These are phyloP conservation scores for Trichosporon sp. DNA, from an alignment of 1,284 basidiomycete genomes.

Conservation along the genomic window DNA sequence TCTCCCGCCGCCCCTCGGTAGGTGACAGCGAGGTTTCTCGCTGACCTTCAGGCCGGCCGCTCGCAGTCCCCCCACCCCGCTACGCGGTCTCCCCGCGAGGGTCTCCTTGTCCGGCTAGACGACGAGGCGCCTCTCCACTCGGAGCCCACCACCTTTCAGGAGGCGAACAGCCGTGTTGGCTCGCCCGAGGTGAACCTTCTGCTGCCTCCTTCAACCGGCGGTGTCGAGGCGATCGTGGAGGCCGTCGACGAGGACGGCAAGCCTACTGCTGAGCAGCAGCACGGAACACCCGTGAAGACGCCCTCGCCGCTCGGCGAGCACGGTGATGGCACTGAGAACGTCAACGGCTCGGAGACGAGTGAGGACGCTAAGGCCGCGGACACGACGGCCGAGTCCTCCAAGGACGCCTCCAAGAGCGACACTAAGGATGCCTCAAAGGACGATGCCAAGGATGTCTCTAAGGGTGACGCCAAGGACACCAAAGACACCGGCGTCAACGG, in stretches of 20 bases:
- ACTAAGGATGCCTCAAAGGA: constrained; percentile 18
- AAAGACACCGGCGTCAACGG: neutral
- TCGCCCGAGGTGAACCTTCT: constrained; percentile 1
- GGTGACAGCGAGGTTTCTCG: constrained; percentile 21
- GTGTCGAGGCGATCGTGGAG: neutral
- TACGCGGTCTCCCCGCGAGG: neutral
- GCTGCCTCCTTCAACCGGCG: neutral
- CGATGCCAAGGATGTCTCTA: neutral
- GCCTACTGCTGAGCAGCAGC: neutral
- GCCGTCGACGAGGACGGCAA: neutral
- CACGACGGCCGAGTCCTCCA: constrained; percentile 13
- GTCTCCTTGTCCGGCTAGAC: neutral
- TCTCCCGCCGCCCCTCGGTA: constrained; percentile 49
- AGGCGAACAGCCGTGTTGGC: neutral
- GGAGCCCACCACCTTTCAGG: neutral
- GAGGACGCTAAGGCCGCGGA: constrained; percentile 14
- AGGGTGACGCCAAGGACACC: neutral
- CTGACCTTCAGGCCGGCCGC: neutral
- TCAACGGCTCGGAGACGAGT: constrained; percentile 15
- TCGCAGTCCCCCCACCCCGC: constrained; percentile 11
- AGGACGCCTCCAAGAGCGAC: neutral
- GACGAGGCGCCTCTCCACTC: neutral
- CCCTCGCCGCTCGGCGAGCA: constrained; percentile 17
- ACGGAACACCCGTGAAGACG: neutral
- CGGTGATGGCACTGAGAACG: neutral